These are phyloP conservation scores for Nematocida sp. DNA, from an alignment of 371 early-diverging fungal genomes.

Conservation along the genomic window DNA sequence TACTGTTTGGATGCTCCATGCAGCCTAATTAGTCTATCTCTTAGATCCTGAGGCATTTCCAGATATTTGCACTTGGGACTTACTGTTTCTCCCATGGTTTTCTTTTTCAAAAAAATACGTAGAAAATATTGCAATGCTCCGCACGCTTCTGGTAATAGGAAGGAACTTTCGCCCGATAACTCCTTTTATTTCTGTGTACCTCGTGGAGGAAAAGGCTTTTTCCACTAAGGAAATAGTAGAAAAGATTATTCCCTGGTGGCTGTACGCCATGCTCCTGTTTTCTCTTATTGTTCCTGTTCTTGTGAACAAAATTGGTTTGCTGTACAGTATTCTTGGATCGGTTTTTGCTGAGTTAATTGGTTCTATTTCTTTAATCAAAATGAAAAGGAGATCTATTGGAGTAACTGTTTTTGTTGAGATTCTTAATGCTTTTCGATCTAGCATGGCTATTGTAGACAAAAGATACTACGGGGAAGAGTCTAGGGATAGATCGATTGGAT, in stretches of 20 bases:
- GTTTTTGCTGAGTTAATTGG: slow-evolving; percentile 50
- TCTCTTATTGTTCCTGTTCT: slow-evolving; percentile 53
- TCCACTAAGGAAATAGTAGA: slow-evolving; percentile 59
- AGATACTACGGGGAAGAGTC: slow-evolving; percentile 32
- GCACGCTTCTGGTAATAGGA: slow-evolving; percentile 32
- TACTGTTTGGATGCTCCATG: slow-evolving; percentile 12
- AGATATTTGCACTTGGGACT: slow-evolving; percentile 24
- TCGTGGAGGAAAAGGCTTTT: slow-evolving; percentile 60
- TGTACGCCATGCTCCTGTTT: slow-evolving; percentile 52
- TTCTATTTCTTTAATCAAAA: slow-evolving; percentile 47
- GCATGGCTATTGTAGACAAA: slow-evolving; percentile 46
- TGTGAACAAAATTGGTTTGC: slow-evolving; percentile 46
- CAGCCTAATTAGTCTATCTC: slow-evolving; percentile 24
- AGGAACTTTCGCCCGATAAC: slow-evolving; percentile 59
- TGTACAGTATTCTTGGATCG: slow-evolving; percentile 41
- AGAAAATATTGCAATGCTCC: slow-evolving; percentile 28
- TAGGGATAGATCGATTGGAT: slow-evolving; percentile 16
- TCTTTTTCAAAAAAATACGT: no score
- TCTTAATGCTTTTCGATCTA: slow-evolving; percentile 49
- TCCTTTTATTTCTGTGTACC: slow-evolving; percentile 61
- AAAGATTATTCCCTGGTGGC: slow-evolving; percentile 56
- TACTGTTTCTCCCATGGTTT: slow-evolving; percentile 20
- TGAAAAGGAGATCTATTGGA: slow-evolving; percentile 37
- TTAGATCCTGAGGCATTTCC: slow-evolving; percentile 31
- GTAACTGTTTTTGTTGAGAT: slow-evolving; percentile 34